Evolutionary conservation across 345 rosid species (phyloP), one percentile per base, ranked within the genome.

Genomic region (Alliaria petiolata): DNA sequence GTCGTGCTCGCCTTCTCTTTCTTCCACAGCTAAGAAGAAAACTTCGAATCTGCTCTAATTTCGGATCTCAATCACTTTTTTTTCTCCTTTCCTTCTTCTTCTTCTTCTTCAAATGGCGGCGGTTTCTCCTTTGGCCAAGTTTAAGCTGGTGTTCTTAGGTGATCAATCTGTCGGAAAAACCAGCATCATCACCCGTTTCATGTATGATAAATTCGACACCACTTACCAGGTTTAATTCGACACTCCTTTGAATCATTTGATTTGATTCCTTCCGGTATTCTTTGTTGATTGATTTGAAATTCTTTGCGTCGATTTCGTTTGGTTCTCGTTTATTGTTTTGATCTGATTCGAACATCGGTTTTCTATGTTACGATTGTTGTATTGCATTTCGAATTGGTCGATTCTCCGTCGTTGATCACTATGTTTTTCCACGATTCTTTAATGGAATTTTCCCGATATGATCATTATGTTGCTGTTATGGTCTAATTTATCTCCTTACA

Each of bases 171-270:
- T 85, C 2, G 93, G 96, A 17, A 90, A 90, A 81, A 89, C 96
- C 67, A 90, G 93, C 83, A 90, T 90, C 89, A 90, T 90, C 84
- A 87, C 89, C 54, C 93, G 91, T 76, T 90, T 87, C 88, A 90
- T 87, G 96, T 90, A 90, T 81, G 96, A 90, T 65, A 90, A 87
- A 75, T 90, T 90, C 82, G 93, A 90, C 79, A 85, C 93, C 71
- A 87, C 88, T 52, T 90, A 87, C 54, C 93, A 89, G 96, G 96
- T 22, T 22, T 3, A 22, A 22, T 1, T 55, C 85, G 50, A 8
- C n/a, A 10, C 9, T 34, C 8, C 14, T 33, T 17, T 2, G 25
- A n/a, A 45, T 46, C 51, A 19, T 9, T 31, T 6, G 10, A 25
- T 50, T 28, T 8, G 8, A 12, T 57, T 54, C n/a, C 13, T 54